These are phyloP conservation scores for Zasmidium angulare DNA, from an alignment of 2,329 filamentous ascomycete species.

Conservation along the genomic window DNA sequence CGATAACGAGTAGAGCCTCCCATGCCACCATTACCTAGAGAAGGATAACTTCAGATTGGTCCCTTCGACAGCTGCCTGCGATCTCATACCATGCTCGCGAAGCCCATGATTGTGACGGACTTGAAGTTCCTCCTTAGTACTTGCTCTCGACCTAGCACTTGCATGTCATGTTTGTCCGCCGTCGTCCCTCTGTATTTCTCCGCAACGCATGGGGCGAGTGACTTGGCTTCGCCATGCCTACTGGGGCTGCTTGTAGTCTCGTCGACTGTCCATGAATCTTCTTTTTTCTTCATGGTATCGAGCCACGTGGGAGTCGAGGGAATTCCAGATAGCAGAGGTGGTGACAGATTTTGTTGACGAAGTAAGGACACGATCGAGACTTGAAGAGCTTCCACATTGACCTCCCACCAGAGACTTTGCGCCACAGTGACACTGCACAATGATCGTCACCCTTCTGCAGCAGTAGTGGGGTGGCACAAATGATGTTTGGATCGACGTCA, in stretches of 20 bases:
- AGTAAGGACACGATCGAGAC: no score
- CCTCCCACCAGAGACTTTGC: background rate
- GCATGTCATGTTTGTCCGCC: background rate
- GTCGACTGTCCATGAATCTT: background rate
- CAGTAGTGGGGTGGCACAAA: background rate
- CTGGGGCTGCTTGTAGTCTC: background rate
- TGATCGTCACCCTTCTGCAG: no score
- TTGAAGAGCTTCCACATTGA: no score
- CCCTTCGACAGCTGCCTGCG: background rate
- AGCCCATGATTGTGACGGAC: background rate
- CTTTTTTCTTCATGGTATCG: background rate
- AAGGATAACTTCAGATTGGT: background rate
- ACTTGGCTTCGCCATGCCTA: background rate
- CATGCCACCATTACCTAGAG: background rate
- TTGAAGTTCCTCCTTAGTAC: background rate
- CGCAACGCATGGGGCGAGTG: background rate
- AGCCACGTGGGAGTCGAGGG: no score
- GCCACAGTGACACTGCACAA: background rate
- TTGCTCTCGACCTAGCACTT: background rate
- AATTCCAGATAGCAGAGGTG: background rate
- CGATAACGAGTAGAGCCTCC: background rate
- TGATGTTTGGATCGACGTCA: background rate
- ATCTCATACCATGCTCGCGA: background rate
- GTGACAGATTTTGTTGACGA: background rate
- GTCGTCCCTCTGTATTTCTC: slow-evolving; percentile 1